Percentiles rank a stretch among this genome's conserved stretches.
phyloP scores from a whole-genome alignment of 1,139 yeast species.

The Candida sanyaensis region DNA sequence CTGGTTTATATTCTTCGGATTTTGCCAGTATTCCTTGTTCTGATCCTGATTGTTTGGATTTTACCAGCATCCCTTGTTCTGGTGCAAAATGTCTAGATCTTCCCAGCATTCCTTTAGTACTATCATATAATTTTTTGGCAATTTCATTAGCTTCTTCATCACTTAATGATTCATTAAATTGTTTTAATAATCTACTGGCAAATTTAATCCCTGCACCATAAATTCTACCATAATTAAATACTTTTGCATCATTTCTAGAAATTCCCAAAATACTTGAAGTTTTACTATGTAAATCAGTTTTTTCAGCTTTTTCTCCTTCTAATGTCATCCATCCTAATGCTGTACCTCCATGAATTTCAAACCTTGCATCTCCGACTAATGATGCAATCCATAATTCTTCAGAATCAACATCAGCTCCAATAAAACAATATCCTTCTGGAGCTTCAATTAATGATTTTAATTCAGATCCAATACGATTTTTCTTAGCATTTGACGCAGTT shows the following conservation, averaged over 20 bases:
- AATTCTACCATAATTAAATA: slow-evolving; percentile 94
- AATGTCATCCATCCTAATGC: slow-evolving; percentile 99
- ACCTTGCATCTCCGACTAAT: slow-evolving; percentile 86
- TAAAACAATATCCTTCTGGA: slow-evolving; percentile 87
- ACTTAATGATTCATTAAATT: slow-evolving; percentile 72
- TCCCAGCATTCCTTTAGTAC: slow-evolving; percentile 73
- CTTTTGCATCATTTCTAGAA: slow-evolving; percentile 87
- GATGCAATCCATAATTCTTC: slow-evolving; percentile 99
- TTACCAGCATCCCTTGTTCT: too few species aligned
- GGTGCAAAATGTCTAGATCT: slow-evolving; percentile 25
- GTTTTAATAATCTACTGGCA: slow-evolving; percentile 78
- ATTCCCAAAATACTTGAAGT: slow-evolving; percentile 91
- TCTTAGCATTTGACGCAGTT: slow-evolving; percentile 93
- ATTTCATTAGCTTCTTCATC: slow-evolving; percentile 68
- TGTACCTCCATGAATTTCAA: slow-evolving; percentile 90
- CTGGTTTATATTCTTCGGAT: too few species aligned
- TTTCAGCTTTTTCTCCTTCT: slow-evolving; percentile 89
- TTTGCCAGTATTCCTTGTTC: too few species aligned
- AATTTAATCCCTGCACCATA: slow-evolving; percentile 97
- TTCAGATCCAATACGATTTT: slow-evolving; percentile 86
- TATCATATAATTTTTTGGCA: slow-evolving; percentile 70
- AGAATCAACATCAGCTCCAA: slow-evolving; percentile 98
- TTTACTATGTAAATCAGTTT: slow-evolving; percentile 93
- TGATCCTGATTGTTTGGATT: too few species aligned
- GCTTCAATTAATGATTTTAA: slow-evolving; percentile 84